Evolutionary conservation across 2,329 filamentous ascomycete species (phyloP).

Genomic region (Aspergillus fumigatus): DNA sequence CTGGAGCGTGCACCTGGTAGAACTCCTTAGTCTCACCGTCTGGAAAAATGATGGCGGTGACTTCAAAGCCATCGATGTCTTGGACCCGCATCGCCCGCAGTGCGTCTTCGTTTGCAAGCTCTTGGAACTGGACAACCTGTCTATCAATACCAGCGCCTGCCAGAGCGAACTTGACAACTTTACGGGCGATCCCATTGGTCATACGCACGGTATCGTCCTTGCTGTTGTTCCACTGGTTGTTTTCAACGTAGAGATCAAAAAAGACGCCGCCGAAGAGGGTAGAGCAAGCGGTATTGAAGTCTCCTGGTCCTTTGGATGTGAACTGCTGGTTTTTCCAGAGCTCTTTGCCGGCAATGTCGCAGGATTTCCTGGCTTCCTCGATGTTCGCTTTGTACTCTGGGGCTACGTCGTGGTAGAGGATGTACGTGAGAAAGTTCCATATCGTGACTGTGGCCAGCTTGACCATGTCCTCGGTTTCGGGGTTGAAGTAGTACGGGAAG

Average conservation of each 20-base stretch:
- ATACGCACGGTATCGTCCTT: slow-evolving; percentile 34
- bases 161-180: slow-evolving; percentile 49
- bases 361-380: slow-evolving; percentile 60
- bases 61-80: slow-evolving; percentile 57
- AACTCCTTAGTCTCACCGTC: slow-evolving; percentile 44
- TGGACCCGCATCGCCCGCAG: slow-evolving; percentile 42
- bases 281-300: slow-evolving; percentile 74
- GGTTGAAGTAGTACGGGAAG: slow-evolving; percentile 54
- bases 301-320: slow-evolving; percentile 59
- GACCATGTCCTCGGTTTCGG: slow-evolving; percentile 51
- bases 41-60: slow-evolving; percentile 51
- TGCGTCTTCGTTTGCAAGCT: slow-evolving; percentile 29
- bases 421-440: slow-evolving; percentile 82
- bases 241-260: slow-evolving; percentile 38
- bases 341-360: slow-evolving; percentile 63
- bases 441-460: slow-evolving; percentile 63
- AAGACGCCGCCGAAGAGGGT: slow-evolving; percentile 60
- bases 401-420: slow-evolving; percentile 79
- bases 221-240: slow-evolving; percentile 39
- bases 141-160: slow-evolving; percentile 43
- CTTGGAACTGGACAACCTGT: slow-evolving; percentile 34
- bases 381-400: slow-evolving; percentile 71
- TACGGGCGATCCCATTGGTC: slow-evolving; percentile 43
- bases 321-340: slow-evolving; percentile 56
- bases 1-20: slow-evolving; percentile 40